Conservation (phyloP, 352 stramenopile genomes). For the Aphanomyces euteiches region DNA sequence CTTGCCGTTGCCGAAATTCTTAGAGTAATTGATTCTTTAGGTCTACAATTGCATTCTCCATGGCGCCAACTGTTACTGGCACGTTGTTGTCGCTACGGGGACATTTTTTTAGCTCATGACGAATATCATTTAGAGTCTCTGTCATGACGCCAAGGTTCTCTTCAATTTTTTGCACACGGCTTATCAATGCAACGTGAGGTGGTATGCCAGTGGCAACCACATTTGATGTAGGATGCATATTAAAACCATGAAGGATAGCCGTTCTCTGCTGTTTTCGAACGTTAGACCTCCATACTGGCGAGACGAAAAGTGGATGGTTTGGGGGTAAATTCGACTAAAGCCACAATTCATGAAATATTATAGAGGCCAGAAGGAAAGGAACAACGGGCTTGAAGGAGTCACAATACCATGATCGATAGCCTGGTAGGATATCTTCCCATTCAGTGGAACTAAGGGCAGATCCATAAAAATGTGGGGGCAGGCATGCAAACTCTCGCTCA, state of each 20-base stretch:
- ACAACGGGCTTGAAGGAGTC: background rate
- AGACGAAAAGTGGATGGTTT: background rate
- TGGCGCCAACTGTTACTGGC: background rate
- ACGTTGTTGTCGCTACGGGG: background rate
- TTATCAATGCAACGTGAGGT: background rate
- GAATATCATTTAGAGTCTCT: background rate
- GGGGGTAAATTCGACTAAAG: background rate
- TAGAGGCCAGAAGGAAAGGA: background rate
- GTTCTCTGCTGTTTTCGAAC: background rate
- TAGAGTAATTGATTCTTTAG: background rate
- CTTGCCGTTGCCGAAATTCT: background rate
- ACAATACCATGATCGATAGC: background rate
- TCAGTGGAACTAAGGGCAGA: background rate
- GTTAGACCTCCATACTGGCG: background rate
- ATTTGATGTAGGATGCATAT: background rate
- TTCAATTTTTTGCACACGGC: background rate
- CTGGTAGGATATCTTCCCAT: background rate
- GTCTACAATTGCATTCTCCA: background rate
- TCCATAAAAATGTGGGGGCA: conserved; percentile 1
- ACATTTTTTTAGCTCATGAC: background rate
- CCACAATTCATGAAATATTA: background rate
- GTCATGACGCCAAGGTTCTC: background rate
- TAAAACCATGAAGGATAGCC: background rate
- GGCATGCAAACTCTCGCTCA: background rate
- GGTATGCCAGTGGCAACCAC: background rate